Conservation (phyloP, 179 eudicot genomes). For the Silene vulgaris region DNA sequence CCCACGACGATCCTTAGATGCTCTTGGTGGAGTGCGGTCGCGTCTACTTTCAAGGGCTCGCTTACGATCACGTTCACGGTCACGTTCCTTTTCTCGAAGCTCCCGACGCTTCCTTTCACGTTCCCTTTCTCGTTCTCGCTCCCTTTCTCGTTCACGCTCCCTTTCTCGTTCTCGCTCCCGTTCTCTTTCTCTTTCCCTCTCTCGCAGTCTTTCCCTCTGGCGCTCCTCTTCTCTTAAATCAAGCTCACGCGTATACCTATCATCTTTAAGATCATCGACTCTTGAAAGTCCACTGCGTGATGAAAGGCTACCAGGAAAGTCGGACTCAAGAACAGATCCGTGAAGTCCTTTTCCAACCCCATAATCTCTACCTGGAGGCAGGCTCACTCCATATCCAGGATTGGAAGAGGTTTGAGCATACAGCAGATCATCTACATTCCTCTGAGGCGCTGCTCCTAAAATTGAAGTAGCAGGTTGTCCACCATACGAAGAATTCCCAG, state of each 20-base stretch:
- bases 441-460: slow-evolving; percentile 83
- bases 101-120: slow-evolving; percentile 39
- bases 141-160: slow-evolving; percentile 48
- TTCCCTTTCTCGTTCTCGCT: slow-evolving; percentile 48
- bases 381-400: slow-evolving; percentile 96
- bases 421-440: slow-evolving; percentile 58
- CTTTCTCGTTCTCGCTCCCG: slow-evolving; percentile 48
- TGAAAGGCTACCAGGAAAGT: slow-evolving; percentile 51
- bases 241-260: slow-evolving; percentile 52
- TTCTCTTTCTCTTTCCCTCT: slow-evolving; percentile 64
- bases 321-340: slow-evolving; percentile 55
- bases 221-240: slow-evolving; percentile 80
- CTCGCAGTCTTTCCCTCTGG: slow-evolving; percentile 55
- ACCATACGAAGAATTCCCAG: slow-evolving; percentile 52
- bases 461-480: slow-evolving; percentile 80
- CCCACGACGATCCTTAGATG: slow-evolving; percentile 66
- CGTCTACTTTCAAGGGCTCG: slow-evolving; percentile 53
- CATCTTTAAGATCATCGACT: slow-evolving; percentile 62
- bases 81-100: slow-evolving; percentile 49
- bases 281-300: slow-evolving; percentile 52
- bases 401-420: slow-evolving; percentile 64
- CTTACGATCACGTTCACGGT: slow-evolving; percentile 57
- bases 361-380: slow-evolving; percentile 97
- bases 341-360: slow-evolving; percentile 83
- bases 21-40: slow-evolving; percentile 64